phyloP scores from a whole-genome alignment of 768 basidiomycete species.

The Sporobolomyces phaffii region DNA sequence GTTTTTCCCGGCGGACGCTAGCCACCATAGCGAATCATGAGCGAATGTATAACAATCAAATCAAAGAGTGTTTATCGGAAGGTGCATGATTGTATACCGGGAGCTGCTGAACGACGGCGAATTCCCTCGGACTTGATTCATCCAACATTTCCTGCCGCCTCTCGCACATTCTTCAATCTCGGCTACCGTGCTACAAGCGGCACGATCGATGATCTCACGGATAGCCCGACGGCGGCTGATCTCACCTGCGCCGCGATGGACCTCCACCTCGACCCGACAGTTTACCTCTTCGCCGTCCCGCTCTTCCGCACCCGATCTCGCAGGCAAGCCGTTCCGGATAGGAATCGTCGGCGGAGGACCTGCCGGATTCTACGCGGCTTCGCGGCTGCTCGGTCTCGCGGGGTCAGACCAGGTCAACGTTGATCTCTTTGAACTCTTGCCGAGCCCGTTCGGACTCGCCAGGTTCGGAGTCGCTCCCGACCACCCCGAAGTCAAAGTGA shows the following conservation, averaged over 20 bases:
- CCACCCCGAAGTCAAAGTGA: slow-evolving; percentile 94
- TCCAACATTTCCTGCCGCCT: too few relatives aligned
- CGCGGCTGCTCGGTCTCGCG: slow-evolving; percentile 57
- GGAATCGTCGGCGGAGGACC: slow-evolving; percentile 92
- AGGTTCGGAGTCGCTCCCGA: slow-evolving; percentile 96
- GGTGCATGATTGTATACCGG: too few relatives aligned
- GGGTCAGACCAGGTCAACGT: slow-evolving; percentile 52
- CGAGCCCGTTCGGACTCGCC: slow-evolving; percentile 90
- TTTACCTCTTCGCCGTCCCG: not conserved
- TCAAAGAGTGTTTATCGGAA: too few relatives aligned
- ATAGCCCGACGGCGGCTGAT: not conserved
- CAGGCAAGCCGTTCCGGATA: slow-evolving; percentile 55
- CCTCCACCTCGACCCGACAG: not conserved
- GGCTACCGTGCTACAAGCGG: too few relatives aligned
- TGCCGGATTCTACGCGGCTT: slow-evolving; percentile 92
- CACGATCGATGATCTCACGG: not conserved
- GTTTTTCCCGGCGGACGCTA: too few relatives aligned
- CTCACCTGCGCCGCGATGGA: not conserved
- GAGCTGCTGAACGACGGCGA: too few relatives aligned
- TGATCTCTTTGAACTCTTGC: slow-evolving; percentile 85
- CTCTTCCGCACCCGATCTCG: not conserved
- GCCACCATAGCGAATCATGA: too few relatives aligned
- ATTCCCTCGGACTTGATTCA: too few relatives aligned
- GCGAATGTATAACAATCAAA: too few relatives aligned
- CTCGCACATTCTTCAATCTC: too few relatives aligned